phyloP scores from a whole-genome alignment of 345 rosid genomes.

The Dipteronia dyeriana region DNA sequence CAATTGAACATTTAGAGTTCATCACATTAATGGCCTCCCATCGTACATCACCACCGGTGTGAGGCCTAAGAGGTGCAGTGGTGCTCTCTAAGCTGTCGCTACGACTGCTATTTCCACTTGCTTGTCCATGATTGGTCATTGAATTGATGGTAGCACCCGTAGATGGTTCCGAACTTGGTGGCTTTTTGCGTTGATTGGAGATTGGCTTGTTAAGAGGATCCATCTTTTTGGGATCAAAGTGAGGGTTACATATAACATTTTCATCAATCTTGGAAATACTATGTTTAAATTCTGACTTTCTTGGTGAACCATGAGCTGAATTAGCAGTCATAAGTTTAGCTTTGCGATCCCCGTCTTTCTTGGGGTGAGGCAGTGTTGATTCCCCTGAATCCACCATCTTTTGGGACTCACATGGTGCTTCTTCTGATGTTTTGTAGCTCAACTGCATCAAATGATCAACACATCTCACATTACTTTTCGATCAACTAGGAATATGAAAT shows the following conservation, averaged over 20 bases:
- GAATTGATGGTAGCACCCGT: conserved; percentile 16
- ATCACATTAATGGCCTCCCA: conserved; percentile 80
- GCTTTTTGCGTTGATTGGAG: conserved; percentile 30
- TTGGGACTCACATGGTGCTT: conserved; percentile 34
- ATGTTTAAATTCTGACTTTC: not conserved
- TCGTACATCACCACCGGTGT: conserved; percentile 81
- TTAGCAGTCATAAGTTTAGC: conserved; percentile 6
- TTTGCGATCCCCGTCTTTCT: conserved; percentile 13
- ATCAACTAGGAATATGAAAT: no score
- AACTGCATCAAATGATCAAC: not conserved
- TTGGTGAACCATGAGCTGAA: conserved; percentile 14
- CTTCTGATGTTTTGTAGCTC: conserved; percentile 16
- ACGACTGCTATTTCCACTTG: conserved; percentile 28
- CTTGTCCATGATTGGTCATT: conserved; percentile 16
- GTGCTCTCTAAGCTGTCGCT: conserved; percentile 76
- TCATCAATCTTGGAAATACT: conserved; percentile 21
- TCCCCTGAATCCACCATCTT: conserved; percentile 3
- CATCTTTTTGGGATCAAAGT: conserved; percentile 43
- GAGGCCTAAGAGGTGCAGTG: conserved; percentile 64
- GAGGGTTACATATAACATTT: conserved; percentile 37
- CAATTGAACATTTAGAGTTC: conserved; percentile 49
- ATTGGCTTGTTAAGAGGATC: conserved; percentile 37
- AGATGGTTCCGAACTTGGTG: conserved; percentile 29
- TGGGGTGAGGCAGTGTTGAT: conserved; percentile 11
- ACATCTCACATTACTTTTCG: no score